Evolutionary conservation across 257 asterid genomes (phyloP).

Genomic region (Salvia splendens): DNA sequence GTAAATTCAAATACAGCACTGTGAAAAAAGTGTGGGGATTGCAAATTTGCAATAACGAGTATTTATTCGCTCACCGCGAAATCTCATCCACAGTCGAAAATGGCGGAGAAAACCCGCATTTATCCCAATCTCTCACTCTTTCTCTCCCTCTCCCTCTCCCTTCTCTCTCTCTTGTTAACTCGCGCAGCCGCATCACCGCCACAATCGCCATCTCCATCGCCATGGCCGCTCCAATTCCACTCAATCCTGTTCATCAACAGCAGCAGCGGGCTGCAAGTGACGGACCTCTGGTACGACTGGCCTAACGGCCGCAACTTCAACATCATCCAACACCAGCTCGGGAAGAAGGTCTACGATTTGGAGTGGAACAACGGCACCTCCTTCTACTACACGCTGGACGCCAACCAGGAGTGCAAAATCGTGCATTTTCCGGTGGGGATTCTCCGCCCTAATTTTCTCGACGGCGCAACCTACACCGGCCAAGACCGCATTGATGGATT

Average conservation of each 20-base stretch:
- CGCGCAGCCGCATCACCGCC: background rate
- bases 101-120: conserved; percentile 2
- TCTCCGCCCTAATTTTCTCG: conserved; percentile 65
- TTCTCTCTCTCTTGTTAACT: background rate
- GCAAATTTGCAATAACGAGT: background rate
- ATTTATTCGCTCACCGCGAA: background rate
- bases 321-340: conserved; percentile 68
- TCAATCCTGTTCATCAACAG: conserved; percentile 43
- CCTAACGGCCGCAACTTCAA: conserved; percentile 72
- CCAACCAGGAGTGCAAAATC: conserved; percentile 43
- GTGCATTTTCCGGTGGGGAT: conserved; percentile 57
- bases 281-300: conserved; percentile 72
- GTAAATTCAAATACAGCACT: too few species aligned
- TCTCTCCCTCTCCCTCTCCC: background rate
- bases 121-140: background rate
- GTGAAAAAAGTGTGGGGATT: background rate
- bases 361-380: conserved; percentile 83
- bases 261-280: conserved; percentile 4
- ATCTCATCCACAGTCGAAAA: conserved; percentile 3
- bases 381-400: conserved; percentile 56
- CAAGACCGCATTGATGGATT: conserved; percentile 61
- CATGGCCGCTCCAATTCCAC: conserved; percentile 82
- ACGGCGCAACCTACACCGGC: conserved; percentile 60
- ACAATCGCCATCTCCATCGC: background rate
- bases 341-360: conserved; percentile 51